Evolutionary conservation across 106 monocot genomes (phyloP), one percentile per base, ranked within the genome.

Genomic region (Chionographis japonica): DNA sequence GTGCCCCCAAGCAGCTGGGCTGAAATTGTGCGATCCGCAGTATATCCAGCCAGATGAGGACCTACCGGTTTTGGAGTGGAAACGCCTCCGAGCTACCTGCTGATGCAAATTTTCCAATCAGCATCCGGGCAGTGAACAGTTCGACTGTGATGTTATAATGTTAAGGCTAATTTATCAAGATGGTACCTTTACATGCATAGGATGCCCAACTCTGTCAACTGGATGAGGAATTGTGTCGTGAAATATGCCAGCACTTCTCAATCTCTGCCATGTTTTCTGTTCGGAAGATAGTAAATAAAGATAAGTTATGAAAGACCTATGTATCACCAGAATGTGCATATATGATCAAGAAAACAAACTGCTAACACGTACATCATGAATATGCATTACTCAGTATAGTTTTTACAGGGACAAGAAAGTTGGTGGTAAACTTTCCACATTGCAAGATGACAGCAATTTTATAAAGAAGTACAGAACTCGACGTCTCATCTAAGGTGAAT

Each of bases 171-270:
- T 59, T 66, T 39, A 41, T 36, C 36, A 41, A 72, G 13, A 79
- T 57, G 20, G 17, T 81, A 94, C 93, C 89, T 94, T 94, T 0
- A 89, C 93, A 84, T 94, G 93, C 93, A 87, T 90, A 41, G 93
- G 93, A 73, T 90, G 80, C 66, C 93, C 90, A 58, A 81, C 57
- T 77, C 93, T 86, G 36, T 76, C 15, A 56, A 50, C n/a, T 62
- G 93, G 93, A 74, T 84, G 59, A 60, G 89, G 93, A 75, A 94
- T 60, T 68, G 84, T 81, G 78, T 94, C 93, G 43, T 79, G 83
- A 60, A 94, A 76, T 77, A 90, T 80, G 36, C 78, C 62, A 12
- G 65, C 52, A 61, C 50, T 27, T 75, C 72, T 86, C 79, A 90
- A 56, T 38, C 77, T 90, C 66, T 90, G 81, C 93, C 93, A 94